Conservation (phyloP, 2,329 filamentous ascomycete genomes). For the Colletotrichum plurivorum region DNA sequence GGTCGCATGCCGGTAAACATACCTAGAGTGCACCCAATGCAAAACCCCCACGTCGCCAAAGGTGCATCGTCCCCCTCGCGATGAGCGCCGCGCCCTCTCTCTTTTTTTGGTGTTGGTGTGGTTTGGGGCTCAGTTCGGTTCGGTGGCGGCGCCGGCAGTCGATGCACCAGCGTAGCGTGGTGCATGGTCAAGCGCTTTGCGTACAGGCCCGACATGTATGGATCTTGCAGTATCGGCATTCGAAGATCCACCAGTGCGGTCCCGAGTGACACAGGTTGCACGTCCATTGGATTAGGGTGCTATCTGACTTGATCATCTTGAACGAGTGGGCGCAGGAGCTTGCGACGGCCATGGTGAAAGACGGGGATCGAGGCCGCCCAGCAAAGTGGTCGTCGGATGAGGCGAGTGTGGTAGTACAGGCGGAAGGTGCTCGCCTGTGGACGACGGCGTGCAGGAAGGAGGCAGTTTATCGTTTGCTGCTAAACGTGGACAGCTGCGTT, state of each 20-base stretch:
- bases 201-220: conserved; percentile 74
- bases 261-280: conserved; percentile 76
- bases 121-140: conserved; percentile 23
- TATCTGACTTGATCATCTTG: conserved; percentile 77
- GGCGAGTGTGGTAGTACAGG: conserved; percentile 6
- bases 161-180: conserved; percentile 15
- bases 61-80: conserved; percentile 22
- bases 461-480: neutral
- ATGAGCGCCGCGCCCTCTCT: conserved; percentile 8
- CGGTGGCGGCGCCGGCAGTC: conserved; percentile 16
- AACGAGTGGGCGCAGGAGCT: conserved; percentile 74
- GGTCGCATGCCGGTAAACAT: conserved; percentile 21
- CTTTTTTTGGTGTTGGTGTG: neutral
- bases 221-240: conserved; percentile 78
- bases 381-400: conserved; percentile 1
- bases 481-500: conserved; percentile 6
- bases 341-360: conserved; percentile 65
- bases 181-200: conserved; percentile 54
- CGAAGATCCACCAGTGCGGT: conserved; percentile 77
- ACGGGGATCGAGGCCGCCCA: conserved; percentile 3
- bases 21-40: conserved; percentile 35
- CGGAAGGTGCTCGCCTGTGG: conserved; percentile 10
- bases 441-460: neutral
- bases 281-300: conserved; percentile 74
- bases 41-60: conserved; percentile 33